Conservation (phyloP, 2,329 filamentous ascomycete genomes). For the Xylariaceae sp. region DNA sequence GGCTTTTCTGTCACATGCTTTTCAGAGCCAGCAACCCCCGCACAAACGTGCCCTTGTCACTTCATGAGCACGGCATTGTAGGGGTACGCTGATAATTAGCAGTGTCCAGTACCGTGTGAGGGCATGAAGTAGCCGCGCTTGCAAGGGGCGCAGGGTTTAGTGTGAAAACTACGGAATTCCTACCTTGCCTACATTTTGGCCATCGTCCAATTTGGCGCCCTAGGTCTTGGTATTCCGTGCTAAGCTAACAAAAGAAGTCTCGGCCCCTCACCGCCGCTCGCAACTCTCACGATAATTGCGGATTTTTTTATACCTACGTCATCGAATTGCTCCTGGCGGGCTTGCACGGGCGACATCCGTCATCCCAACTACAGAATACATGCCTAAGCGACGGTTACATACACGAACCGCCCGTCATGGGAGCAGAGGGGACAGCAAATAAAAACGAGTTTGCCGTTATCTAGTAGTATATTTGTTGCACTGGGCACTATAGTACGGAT, state of each 20-base stretch:
- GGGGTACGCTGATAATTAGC: background rate
- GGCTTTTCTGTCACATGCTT: conserved; percentile 18
- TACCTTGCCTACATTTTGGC: background rate
- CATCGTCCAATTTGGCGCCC: too few species aligned
- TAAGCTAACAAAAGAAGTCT: background rate
- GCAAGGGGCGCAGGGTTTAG: background rate
- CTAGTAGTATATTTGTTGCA: background rate
- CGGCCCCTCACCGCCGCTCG: background rate
- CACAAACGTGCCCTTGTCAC: conserved; percentile 1
- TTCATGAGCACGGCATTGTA: background rate
- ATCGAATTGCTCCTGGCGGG: background rate
- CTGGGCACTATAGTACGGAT: background rate
- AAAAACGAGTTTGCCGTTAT: background rate
- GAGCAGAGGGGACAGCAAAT: background rate
- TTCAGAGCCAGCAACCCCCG: conserved; percentile 1
- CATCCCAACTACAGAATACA: background rate
- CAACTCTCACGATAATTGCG: background rate
- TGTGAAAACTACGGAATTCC: background rate
- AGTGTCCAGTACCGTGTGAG: background rate
- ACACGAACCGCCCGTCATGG: conserved; percentile 1
- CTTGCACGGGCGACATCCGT: background rate
- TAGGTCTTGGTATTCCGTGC: too few species aligned
- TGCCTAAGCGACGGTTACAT: background rate
- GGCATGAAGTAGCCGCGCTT: background rate
- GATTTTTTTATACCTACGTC: background rate